These are phyloP conservation scores for Penicillium manginii DNA, from an alignment of 495 filamentous ascomycete genomes.

Conservation along the genomic window DNA sequence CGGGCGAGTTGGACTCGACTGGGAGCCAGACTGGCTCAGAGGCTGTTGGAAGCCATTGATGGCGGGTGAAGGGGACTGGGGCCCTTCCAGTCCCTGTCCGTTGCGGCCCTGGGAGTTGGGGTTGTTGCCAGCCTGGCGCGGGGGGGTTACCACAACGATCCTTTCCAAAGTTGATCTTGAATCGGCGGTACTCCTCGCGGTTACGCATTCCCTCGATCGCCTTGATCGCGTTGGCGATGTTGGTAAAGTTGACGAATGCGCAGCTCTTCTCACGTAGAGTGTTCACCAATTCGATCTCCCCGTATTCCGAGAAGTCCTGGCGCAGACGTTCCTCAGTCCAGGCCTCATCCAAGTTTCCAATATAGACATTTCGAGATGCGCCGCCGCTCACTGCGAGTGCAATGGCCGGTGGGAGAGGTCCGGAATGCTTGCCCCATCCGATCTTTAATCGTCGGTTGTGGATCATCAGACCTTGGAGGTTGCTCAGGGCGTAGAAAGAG, in stretches of 20 bases:
- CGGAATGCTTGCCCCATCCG: slow-evolving; percentile 99
- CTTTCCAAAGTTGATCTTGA: slow-evolving; percentile 99
- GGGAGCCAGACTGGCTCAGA: slow-evolving; percentile 63
- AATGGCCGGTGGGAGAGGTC: slow-evolving; percentile 93
- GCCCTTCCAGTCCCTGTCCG: slow-evolving; percentile 55
- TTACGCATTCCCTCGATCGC: slow-evolving; percentile 94
- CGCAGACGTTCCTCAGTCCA: slow-evolving; percentile 95
- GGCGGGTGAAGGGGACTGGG: slow-evolving; percentile 63
- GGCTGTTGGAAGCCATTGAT: slow-evolving; percentile 54
- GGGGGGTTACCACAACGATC: slow-evolving; percentile 94
- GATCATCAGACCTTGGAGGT: slow-evolving; percentile 97
- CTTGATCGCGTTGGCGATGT: slow-evolving; percentile 99
- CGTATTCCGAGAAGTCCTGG: slow-evolving; percentile 97
- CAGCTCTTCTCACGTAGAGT: slow-evolving; percentile 97
- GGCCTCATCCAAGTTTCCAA: slow-evolving; percentile 95
- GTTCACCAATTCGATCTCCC: slow-evolving; percentile 98
- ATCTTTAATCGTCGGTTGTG: slow-evolving; percentile 98
- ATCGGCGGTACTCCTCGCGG: slow-evolving; percentile 93
- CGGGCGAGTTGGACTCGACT: slow-evolving; percentile 69
- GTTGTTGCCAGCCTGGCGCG: slow-evolving; percentile 71
- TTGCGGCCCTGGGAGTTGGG: slow-evolving; percentile 57
- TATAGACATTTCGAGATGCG: slow-evolving; percentile 95
- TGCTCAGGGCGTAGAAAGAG: slow-evolving; percentile 96
- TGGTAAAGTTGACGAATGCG: slow-evolving; percentile 99
- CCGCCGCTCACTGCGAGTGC: slow-evolving; percentile 93